These are phyloP conservation scores for Penicillium coprophilum DNA, from an alignment of 495 filamentous ascomycete genomes.

Conservation along the genomic window DNA sequence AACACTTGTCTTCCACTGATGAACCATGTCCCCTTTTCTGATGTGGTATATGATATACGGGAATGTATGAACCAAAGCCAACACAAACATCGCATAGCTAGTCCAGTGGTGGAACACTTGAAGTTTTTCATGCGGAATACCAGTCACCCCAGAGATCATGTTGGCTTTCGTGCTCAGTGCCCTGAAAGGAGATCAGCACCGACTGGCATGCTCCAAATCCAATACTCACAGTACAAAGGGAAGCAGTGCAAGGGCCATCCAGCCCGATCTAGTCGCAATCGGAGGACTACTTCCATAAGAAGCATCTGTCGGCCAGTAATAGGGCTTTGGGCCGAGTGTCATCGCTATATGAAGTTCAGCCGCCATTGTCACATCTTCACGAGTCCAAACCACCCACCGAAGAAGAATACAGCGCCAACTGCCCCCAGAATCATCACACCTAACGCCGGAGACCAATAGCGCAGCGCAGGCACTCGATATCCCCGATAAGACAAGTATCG, in stretches of 20 bases:
- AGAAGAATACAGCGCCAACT: conserved; percentile 24
- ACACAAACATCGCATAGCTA: conserved; percentile 46
- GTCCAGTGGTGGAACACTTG: conserved; percentile 48
- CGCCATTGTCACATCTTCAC: conserved; percentile 14
- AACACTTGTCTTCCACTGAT: conserved; percentile 43
- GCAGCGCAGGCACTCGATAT: conserved; percentile 17
- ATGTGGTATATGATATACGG: conserved; percentile 52
- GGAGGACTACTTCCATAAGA: conserved; percentile 51
- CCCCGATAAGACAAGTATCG: conserved; percentile 29
- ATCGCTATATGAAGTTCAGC: conserved; percentile 32
- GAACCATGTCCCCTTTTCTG: conserved; percentile 45
- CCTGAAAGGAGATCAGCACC: conserved; percentile 17
- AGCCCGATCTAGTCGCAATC: conserved; percentile 51
- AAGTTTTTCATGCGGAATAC: conserved; percentile 53
- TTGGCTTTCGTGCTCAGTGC: conserved; percentile 39
- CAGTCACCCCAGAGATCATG: conserved; percentile 49
- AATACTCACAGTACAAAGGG: conserved; percentile 51
- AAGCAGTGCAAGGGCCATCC: conserved; percentile 51
- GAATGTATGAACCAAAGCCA: conserved; percentile 52
- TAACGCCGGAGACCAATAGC: conserved; percentile 28
- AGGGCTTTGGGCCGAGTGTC: conserved; percentile 52
- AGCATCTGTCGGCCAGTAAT: conserved; percentile 58
- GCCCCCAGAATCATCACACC: conserved; percentile 26
- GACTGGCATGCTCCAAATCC: not conserved
- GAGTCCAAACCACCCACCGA: conserved; percentile 31